Evolutionary conservation across 257 asterid genomes (phyloP), one percentile per base, ranked within the genome.

Genomic region (Solanum etuberosum): DNA sequence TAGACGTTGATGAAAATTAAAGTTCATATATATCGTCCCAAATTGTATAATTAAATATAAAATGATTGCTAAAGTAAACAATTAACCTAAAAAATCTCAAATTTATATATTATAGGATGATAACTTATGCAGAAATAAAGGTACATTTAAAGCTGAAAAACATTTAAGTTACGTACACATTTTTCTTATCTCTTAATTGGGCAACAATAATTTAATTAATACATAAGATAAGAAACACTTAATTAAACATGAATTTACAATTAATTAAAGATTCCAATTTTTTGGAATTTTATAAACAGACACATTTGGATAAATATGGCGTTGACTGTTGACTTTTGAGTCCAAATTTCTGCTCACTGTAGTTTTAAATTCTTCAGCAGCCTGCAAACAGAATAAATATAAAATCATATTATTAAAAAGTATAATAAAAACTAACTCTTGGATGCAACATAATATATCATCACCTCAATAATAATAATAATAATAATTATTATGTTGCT

Each of bases 341-440:
- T 80, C 85, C 68, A 80, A 46, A 16, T 3, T 63, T 25, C 48
- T 18, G 54, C 43, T 91, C 89, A 89, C 83, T 94, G 92, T 86
- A 94, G 90, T 89, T 89, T 92, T 67, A 94, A 93, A 92, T 94
- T 93, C 97, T 91, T 94, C 92, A 95, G 31, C 88, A 91, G 90
- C 96, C 98, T 95, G 93, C 83, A 38, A 25, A 85, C 10, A 4
- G 16, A 37, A 70, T 35, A 43, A 63, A 88, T 15, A 51, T 51
- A 16, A 51, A 46, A 48, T 80, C 9, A 46, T 43, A 29, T 29
- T 29, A 25, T 13, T 11, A 23, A 38, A 5, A 23, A 2, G 23
- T 74, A 32, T 71, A 29, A 14, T 32, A 20, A 35, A 10, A 35
- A 7, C 32, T 2, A 35, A 73, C 48, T 73, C n/a, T 32, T 70